Evolutionary conservation across 345 rosid species (phyloP), one percentile per base, ranked within the genome.

Genomic region (Eucalyptus marginata): DNA sequence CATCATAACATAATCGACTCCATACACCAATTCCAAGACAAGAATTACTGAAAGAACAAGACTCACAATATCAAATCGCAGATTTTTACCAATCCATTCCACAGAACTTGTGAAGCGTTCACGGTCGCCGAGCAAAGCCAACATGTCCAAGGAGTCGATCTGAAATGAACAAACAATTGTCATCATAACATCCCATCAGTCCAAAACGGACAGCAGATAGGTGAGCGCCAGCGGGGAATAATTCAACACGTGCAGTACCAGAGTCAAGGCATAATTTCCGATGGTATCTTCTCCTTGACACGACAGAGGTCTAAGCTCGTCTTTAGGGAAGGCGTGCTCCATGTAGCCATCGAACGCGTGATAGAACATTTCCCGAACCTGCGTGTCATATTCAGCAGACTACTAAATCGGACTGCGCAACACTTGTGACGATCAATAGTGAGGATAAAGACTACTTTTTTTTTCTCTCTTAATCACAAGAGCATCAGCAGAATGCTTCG

Each of bases 21-120:
- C 1, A 11, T 10, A 86, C 85, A 33, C 11, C 84, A 66, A 89
- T 71, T 31, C 54, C 62, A 90, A 90, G 85, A 87, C 49, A 18
- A 90, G 64, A 68, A 31, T 87, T 92, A 91, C 88, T 86, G 87
- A 91, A 90, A 88, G 80, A 76, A 88, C 89, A 89, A 93, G 89
- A 96, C 99, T 97, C 98, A 98, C 99, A 93, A 95, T 98, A 93
- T 98, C 96, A 95, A 98, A 98, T 94, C 84, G 99, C 92, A 98
- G 96, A 89, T 94, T 95, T 96, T 96, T 97, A 96, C 97, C 98
- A 94, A 98, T 94, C 99, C 99, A 97, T 90, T 95, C 98, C 88
- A 97, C 98, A 84, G 99, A 95, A 90, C 96, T 89, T 86, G 97
- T 88, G 88, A 98, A 97, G 33, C 87, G 94, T 59, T 95, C 96